These are phyloP conservation scores for Pseudogymnoascus pannorum DNA, from an alignment of 2,329 filamentous ascomycete species.

Conservation along the genomic window DNA sequence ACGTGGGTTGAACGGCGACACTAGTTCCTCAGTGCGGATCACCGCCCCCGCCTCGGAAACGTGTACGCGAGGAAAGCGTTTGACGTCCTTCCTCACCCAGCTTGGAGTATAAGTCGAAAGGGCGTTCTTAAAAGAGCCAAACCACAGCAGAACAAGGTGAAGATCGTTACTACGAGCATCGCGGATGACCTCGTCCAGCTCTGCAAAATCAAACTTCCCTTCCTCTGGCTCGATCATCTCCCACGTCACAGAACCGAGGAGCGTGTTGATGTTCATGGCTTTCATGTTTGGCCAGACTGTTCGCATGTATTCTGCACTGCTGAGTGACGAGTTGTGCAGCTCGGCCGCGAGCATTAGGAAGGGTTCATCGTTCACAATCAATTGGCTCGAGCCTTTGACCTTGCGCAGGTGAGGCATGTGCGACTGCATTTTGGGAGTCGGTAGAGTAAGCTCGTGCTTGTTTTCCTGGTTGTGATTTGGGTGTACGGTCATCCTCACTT, in stretches of 20 bases:
- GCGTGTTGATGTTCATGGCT: constrained; percentile 30
- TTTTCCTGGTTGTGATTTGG: too few relatives aligned
- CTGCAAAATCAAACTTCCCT: constrained; percentile 30
- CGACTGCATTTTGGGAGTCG: too few relatives aligned
- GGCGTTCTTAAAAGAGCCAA: constrained; percentile 35
- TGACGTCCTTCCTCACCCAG: constrained; percentile 32
- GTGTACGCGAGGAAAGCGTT: constrained; percentile 30
- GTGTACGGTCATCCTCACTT: too few relatives aligned
- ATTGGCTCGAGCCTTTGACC: constrained; percentile 27
- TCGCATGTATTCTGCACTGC: constrained; percentile 29
- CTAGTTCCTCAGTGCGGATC: constrained; percentile 29
- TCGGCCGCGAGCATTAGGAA: constrained; percentile 32
- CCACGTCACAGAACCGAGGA: constrained; percentile 33
- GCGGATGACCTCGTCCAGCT: constrained; percentile 30
- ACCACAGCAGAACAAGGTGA: constrained; percentile 34
- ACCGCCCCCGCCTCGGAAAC: constrained; percentile 29
- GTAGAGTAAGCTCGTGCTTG: too few relatives aligned
- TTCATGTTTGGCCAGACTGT: constrained; percentile 27
- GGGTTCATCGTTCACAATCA: constrained; percentile 33
- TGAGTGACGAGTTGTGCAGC: constrained; percentile 33
- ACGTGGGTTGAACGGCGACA: constrained; percentile 27
- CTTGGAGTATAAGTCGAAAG: constrained; percentile 31
- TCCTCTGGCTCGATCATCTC: constrained; percentile 33
- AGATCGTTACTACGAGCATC: constrained; percentile 28
- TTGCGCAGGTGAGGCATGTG: constrained; percentile 12